phyloP scores from a whole-genome alignment of 768 basidiomycete species.

The Panaeolus cyanescens region DNA sequence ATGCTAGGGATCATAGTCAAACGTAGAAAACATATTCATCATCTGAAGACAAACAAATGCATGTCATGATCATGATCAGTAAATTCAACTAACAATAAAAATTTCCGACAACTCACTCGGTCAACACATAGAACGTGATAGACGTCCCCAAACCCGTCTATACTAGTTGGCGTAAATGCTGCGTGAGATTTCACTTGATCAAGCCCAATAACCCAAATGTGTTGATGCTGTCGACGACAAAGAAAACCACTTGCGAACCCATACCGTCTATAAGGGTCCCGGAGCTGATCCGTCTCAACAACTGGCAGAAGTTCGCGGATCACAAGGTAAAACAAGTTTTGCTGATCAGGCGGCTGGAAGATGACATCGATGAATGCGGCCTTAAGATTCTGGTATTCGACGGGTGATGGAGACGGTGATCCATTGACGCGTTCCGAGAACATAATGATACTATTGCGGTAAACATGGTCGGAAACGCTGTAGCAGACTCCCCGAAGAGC shows the following conservation, averaged over 20 bases:
- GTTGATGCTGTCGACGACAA: background rate
- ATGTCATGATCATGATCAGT: no score
- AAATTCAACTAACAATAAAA: background rate
- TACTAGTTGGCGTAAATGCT: background rate
- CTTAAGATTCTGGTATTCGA: background rate
- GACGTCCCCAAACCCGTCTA: background rate
- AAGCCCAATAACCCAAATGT: background rate
- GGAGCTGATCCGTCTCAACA: background rate
- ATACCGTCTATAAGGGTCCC: background rate
- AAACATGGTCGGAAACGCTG: background rate
- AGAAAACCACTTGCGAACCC: background rate
- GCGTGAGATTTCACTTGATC: background rate
- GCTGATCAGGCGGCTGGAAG: background rate
- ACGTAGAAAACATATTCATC: background rate
- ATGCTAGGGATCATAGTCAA: no score
- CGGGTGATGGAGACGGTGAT: background rate
- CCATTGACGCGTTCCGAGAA: background rate
- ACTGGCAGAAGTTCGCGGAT: background rate
- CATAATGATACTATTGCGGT: background rate
- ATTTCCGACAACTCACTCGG: background rate
- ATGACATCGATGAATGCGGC: background rate
- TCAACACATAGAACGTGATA: background rate
- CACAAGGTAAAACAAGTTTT: background rate
- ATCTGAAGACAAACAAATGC: background rate
- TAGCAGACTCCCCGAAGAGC: background rate